These are phyloP conservation scores for Pelargonium cotyledonis DNA, from an alignment of 441 rosid species.

Conservation along the genomic window DNA sequence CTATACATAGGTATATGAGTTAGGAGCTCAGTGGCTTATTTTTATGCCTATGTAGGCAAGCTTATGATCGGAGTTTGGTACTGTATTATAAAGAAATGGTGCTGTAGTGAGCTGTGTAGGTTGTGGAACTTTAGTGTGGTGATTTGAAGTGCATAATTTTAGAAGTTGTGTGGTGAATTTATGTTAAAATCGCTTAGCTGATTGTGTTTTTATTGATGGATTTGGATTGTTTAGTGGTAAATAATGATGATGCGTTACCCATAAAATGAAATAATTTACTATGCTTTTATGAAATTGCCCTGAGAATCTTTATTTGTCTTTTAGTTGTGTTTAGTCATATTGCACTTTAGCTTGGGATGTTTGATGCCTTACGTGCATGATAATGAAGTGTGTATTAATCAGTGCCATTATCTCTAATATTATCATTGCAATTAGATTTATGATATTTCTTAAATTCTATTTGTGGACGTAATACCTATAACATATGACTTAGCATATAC, in stretches of 20 bases:
- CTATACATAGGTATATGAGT: no score
- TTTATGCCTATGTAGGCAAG: no score
- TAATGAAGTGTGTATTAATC: neutral
- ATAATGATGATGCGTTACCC: neutral
- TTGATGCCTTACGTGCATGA: neutral
- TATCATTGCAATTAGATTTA: no score
- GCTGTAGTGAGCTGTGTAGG: no score
- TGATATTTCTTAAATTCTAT: no score
- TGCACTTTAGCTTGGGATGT: neutral
- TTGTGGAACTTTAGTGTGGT: neutral
- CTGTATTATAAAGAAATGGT: neutral
- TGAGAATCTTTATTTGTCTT: no score
- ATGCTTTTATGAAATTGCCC: neutral
- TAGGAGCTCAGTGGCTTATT: no score
- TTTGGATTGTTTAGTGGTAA: no score
- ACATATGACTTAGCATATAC: neutral
- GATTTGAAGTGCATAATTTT: neutral
- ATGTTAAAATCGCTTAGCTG: neutral
- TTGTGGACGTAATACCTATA: neutral
- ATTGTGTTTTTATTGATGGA: neutral
- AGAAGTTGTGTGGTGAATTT: neutral
- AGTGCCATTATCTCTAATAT: neutral
- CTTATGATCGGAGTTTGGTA: neutral
- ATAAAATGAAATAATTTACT: neutral
- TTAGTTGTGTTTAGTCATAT: neutral